Conservation (phyloP, 2,329 filamentous ascomycete genomes). For the Phoma sp. region DNA sequence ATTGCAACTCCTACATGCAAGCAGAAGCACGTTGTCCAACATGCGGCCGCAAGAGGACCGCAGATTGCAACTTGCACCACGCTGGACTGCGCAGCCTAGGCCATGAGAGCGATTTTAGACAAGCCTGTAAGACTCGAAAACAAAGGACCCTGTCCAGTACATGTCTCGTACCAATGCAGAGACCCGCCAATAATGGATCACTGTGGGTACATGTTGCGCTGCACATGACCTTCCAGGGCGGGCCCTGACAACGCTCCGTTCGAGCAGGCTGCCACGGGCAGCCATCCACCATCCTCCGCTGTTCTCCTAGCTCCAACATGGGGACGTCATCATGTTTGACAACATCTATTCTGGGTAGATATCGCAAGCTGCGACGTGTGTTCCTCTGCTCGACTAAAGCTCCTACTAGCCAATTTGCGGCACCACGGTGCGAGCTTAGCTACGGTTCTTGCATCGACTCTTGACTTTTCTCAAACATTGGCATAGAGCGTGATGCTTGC, state of each 20-base stretch:
- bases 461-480: not conserved
- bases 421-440: constrained; percentile 20
- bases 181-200: constrained; percentile 32
- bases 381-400: constrained; percentile 6
- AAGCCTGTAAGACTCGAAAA: constrained; percentile 16
- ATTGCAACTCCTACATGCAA: not conserved
- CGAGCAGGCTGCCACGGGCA: constrained; percentile 5
- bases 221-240: constrained; percentile 41
- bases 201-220: constrained; percentile 22
- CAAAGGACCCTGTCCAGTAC: constrained; percentile 13
- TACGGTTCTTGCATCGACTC: not conserved
- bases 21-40: not conserved
- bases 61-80: constrained; percentile 3
- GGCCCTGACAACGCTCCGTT: constrained; percentile 33
- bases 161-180: constrained; percentile 33
- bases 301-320: constrained; percentile 23
- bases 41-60: constrained; percentile 4
- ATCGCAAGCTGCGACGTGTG: constrained; percentile 14
- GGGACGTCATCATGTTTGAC: constrained; percentile 35
- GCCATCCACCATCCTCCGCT: constrained; percentile 32
- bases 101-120: constrained; percentile 9
- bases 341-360: constrained; percentile 19
- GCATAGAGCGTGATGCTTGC: constrained; percentile 23
- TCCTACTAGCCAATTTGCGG: constrained; percentile 10
- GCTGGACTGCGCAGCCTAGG: constrained; percentile 3